Conservation (phyloP, 441 rosid genomes). For the Erysimum cheiri region DNA sequence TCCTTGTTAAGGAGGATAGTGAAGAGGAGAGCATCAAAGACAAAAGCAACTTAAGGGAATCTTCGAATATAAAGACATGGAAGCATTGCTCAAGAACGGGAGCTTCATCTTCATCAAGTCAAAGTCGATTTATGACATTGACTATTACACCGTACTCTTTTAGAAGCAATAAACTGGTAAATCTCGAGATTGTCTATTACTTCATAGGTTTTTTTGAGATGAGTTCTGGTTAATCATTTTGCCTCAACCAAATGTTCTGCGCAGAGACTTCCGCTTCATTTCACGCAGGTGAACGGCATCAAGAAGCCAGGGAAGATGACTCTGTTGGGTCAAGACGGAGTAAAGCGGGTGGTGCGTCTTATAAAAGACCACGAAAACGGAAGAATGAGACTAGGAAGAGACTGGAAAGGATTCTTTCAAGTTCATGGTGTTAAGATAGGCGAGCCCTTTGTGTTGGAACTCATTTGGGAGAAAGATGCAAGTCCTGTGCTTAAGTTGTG, state of each 20-base stretch:
- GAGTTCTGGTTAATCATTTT: slow-evolving; percentile 4
- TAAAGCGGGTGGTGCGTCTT: slow-evolving; percentile 1
- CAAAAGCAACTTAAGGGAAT: not conserved
- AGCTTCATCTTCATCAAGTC: slow-evolving; percentile 27
- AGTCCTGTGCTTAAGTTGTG: slow-evolving; percentile 32
- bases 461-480: slow-evolving; percentile 9
- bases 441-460: slow-evolving; percentile 33
- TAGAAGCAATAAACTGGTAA: slow-evolving; percentile 19
- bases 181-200: not conserved
- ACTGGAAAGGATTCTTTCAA: slow-evolving; percentile 34
- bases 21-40: slow-evolving; percentile 20
- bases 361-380: not conserved
- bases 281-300: slow-evolving; percentile 28
- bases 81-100: not conserved
- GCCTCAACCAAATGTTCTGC: not conserved
- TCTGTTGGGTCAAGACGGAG: slow-evolving; percentile 28
- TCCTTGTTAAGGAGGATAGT: not conserved
- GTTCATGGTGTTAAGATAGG: slow-evolving; percentile 30
- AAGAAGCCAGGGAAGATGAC: slow-evolving; percentile 26
- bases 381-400: slow-evolving; percentile 34
- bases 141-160: slow-evolving; percentile 16
- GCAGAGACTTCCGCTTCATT: slow-evolving; percentile 28
- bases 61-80: slow-evolving; percentile 10
- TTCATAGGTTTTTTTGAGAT: not conserved
- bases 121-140: slow-evolving; percentile 33